Evolutionary conservation across 2,329 filamentous ascomycete species (phyloP).

Genomic region (Xenoacremonium recifei): DNA sequence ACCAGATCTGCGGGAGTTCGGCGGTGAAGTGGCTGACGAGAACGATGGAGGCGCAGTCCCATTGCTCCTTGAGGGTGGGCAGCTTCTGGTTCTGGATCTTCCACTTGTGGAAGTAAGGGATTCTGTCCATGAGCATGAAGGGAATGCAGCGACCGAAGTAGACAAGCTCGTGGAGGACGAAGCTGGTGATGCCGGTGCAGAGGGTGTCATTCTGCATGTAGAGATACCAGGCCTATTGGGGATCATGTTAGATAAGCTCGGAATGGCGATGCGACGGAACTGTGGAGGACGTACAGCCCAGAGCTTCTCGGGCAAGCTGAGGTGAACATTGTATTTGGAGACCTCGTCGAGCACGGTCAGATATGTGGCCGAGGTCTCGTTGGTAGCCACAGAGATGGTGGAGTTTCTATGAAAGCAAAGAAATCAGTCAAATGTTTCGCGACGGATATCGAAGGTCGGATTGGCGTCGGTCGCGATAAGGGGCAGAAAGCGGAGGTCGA

Average conservation of each 20-base stretch:
- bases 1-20: conserved; percentile 97
- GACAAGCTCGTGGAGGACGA: conserved; percentile 87
- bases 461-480: conserved; percentile 7
- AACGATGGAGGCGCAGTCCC: conserved; percentile 89
- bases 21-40: conserved; percentile 96
- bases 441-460: conserved; percentile 2
- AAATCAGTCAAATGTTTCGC: conserved; percentile 20
- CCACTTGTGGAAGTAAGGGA: conserved; percentile 86
- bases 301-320: conserved; percentile 82
- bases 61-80: conserved; percentile 90
- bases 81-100: conserved; percentile 93
- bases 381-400: conserved; percentile 47
- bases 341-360: conserved; percentile 61
- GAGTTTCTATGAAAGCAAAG: too few species aligned
- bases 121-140: conserved; percentile 87
- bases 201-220: conserved; percentile 98
- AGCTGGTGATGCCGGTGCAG: conserved; percentile 96
- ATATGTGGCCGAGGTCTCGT: conserved; percentile 51
- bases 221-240: conserved; percentile 77
- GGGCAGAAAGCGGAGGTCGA: background rate
- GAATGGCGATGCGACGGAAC: background rate
- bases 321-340: conserved; percentile 74
- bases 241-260: conserved; percentile 13
- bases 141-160: conserved; percentile 93
- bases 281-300: conserved; percentile 67